Evolutionary conservation across 2,329 filamentous ascomycete genomes (phyloP), one percentile per base, ranked within the genome.

Genomic region (Aspergillus novoparasiticus): DNA sequence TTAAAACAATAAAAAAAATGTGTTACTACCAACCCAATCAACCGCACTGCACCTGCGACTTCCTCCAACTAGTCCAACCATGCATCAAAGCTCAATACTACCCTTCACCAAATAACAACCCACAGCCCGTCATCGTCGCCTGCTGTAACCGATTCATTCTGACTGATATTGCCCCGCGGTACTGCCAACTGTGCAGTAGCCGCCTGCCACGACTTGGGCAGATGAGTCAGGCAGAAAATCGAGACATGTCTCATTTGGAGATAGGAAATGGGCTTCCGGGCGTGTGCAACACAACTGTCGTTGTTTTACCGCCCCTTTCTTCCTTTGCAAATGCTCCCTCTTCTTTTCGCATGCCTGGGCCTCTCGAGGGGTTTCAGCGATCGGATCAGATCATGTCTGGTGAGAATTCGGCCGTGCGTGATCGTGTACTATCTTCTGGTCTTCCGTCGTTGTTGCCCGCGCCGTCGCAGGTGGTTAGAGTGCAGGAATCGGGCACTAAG

Each of bases 11-110:
- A n/a, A 21, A 26, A 36, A 57, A 21, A 12, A 68, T 68, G 66
- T 68, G 63, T 57, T 66, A 56, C 59, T 65, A 68, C 61, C 46
- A 66, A 63, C 64, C 68, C 32, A 71, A 68, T 60, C 65, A 60
- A 34, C 61, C 62, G 6, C 63, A 62, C 53, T 69, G 67, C 64
- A 67, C 58, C 59, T 69, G 65, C 63, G 23, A 59, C 39, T 66
- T 68, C 66, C 58, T 62, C 53, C 65, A 67, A 54, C 68, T 71
- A 19, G 45, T 69, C 60, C 66, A 65, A 46, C 69, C 68, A 26
- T 71, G 69, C 46, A 14, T 46, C 36, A 32, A 48, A 23, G 66
- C 62, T 12, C 56, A 50, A 9, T 39, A 57, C 43, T 55, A 58
- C 41, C 59, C 61, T 1, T 59, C 66, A 1, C 62, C 58, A 19